Evolutionary conservation across 225 moss, liverwort and hornwort genomes (phyloP), one percentile per base, ranked within the genome.

Genomic region (Bryum argenteum): DNA sequence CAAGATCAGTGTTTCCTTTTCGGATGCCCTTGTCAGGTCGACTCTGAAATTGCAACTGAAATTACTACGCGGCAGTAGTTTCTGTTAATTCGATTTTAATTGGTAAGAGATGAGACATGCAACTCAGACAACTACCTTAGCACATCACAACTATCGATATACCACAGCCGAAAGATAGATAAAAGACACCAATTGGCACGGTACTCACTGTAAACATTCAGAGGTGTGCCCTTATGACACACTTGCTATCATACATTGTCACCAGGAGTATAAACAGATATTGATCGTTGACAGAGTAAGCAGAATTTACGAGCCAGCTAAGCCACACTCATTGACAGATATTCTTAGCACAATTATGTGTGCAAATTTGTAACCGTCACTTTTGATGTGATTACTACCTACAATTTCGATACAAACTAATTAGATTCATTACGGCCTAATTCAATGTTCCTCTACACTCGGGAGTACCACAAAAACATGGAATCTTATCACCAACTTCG

Each of bases 401-500:
- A 77, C 9, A 45, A 6, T 61, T 16, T 70, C 61, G 57, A 73
- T 77, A 73, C 76, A 80, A 73, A 56, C 70, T 77, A 79, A 16
- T 69, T 60, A 56, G 59, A 54, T 65, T 75, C 78, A 61, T 22
- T 17, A 47, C 9, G 52, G 26, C 66, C 82, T 88, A 96, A 89
- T 96, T 96, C 50, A 96, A 80, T 61, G 90, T 85, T 65, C 96
- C 96, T 82, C 96, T 85, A 71, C 96, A 96, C 48, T 84, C 91
- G 1, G 89, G 71, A 75, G 89, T 85, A 18, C 96, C 93, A 79
- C 96, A 96, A 81, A 96, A 93, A 81, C 96, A 96, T 68, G 93
- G 96, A 57, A 96, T 96, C 65, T 93, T 96, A 66, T 96, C 96
- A 22, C 84, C 96, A 53, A 91, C 96, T 80, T 96, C 93, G 43